A percentile compares a stretch with the other conserved stretches of the same genome.
phyloP scores from a whole-genome alignment of 352 stramenopile species.

The Pythium apleroticum region DNA sequence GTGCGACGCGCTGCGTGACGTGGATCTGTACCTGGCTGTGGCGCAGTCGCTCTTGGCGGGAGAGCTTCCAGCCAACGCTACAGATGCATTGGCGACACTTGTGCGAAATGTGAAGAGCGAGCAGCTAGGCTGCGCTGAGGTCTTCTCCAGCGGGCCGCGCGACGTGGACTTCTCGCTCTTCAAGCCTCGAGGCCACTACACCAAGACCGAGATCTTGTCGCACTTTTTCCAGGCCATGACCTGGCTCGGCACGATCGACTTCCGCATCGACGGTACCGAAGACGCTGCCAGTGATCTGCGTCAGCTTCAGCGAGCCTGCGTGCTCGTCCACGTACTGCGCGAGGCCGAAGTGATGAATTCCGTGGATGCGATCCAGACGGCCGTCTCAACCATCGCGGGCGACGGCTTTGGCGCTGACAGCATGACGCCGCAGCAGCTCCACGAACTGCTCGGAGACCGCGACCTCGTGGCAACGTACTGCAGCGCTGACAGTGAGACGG shows the following conservation, averaged over 20 bases:
- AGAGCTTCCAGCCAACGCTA: no score
- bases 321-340: slow-evolving; percentile 25
- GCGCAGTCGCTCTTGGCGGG: slow-evolving; percentile 7
- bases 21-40: slow-evolving; percentile 6
- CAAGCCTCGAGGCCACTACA: slow-evolving; percentile 35
- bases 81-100: no score
- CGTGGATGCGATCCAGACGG: slow-evolving; percentile 9
- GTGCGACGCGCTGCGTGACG: slow-evolving; percentile 7
- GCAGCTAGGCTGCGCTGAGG: neutral
- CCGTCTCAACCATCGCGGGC: slow-evolving; percentile 19
- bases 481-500: neutral
- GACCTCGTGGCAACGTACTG: slow-evolving; percentile 12
- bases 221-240: slow-evolving; percentile 30
- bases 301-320: slow-evolving; percentile 27
- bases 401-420: slow-evolving; percentile 23
- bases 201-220: slow-evolving; percentile 12
- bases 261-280: slow-evolving; percentile 28
- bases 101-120: neutral
- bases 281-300: slow-evolving; percentile 9
- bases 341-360: slow-evolving; percentile 5
- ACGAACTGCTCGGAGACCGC: slow-evolving; percentile 12
- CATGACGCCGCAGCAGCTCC: slow-evolving; percentile 26
- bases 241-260: slow-evolving; percentile 30
- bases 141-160: slow-evolving; percentile 13
- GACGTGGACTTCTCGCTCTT: slow-evolving; percentile 31